These are phyloP conservation scores for Pseudocercospora musae DNA, from an alignment of 2,329 filamentous ascomycete genomes.

Conservation along the genomic window DNA sequence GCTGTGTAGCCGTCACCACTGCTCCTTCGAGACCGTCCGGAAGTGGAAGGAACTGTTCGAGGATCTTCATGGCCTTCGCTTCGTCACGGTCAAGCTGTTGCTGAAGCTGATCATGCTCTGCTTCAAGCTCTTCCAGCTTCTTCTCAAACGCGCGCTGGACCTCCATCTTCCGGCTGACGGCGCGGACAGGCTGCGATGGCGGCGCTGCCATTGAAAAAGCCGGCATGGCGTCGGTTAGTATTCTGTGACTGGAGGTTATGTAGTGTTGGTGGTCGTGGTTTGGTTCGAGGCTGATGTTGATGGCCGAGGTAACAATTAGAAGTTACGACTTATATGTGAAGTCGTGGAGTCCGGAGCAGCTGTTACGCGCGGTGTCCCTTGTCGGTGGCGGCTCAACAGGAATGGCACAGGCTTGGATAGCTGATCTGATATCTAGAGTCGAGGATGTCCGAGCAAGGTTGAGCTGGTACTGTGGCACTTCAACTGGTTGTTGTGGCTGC, in stretches of 20 bases:
- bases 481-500: background rate
- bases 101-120: background rate
- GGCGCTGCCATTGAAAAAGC: background rate
- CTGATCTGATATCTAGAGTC: background rate
- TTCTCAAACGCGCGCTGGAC: background rate
- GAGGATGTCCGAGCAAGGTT: background rate
- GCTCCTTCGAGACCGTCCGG: background rate
- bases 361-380: background rate
- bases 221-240: background rate
- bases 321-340: background rate
- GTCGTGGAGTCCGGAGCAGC: background rate
- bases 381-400: background rate
- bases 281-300: background rate
- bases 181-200: background rate
- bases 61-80: background rate
- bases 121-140: background rate
- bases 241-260: background rate
- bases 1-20: background rate
- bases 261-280: background rate
- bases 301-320: background rate
- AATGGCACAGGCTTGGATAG: background rate
- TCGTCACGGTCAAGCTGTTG: background rate
- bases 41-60: conserved; percentile 1
- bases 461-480: background rate
- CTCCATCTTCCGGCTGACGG: background rate